Evolutionary conservation across 1,284 basidiomycete genomes (phyloP), one percentile per base, ranked within the genome.

Genomic region (Trichosporon sp.): DNA sequence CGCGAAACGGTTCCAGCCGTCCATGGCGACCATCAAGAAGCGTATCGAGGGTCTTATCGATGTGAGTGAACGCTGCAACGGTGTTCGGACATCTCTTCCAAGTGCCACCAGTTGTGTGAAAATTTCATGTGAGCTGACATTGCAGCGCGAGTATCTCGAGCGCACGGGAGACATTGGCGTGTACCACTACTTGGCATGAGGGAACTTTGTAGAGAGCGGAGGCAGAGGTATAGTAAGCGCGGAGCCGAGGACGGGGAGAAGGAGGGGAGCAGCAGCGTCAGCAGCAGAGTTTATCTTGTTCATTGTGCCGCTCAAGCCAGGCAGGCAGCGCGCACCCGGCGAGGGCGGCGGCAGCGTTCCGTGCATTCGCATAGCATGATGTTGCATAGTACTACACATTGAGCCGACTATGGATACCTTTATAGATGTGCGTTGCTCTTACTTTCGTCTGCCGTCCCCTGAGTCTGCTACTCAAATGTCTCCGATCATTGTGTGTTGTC

Each of bases 41-140:
- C 85, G 93, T 40, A 92, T 99, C 66, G 96, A 99, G 77, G 87
- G 87, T 40, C 80, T 99, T 65, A 97, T 99, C 66, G 96, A 99
- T 81, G 92, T 92, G 66, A 75, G 79, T 71, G 14, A 32, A 33
- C 23, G 44, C 4, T 3, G 23, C 44, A 5, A 3, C 10, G 44
- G 10, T 46, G 44, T 46, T 2, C n/a, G 33, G n/a, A n/a, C n/a
- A n/a, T n/a, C n/a, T n/a, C n/a, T n/a, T n/a, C n/a, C n/a, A n/a
- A n/a, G n/a, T n/a, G n/a, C n/a, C n/a, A n/a, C n/a, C n/a, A n/a
- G n/a, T 23, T 37, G 21, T 8, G n/a, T 32, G 23, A 56, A 19
- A n/a, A n/a, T n/a, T n/a, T n/a, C n/a, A n/a, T 10, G 8, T 19
- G n/a, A 25, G 29, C 63, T 56, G 52, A 62, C 57, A 1, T 10